phyloP scores from a whole-genome alignment of 495 filamentous ascomycete species.

The Penicillium arizonense region DNA sequence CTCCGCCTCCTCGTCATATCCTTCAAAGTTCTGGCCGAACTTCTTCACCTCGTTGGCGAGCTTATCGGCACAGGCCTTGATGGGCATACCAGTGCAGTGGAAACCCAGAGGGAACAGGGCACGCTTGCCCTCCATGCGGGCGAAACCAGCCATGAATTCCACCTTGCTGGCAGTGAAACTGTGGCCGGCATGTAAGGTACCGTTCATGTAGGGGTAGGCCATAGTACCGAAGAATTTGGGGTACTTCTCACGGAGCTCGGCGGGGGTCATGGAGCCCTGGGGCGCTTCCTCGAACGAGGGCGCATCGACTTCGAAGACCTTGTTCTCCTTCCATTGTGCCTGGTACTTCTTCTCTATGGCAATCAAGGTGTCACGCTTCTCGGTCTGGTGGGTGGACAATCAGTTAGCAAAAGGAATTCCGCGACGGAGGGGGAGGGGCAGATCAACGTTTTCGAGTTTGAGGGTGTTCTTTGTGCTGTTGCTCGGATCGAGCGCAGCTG shows the following conservation, averaged over 20 bases:
- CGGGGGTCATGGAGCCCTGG: slow-evolving; percentile 62
- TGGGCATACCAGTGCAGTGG: slow-evolving; percentile 97
- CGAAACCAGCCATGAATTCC: slow-evolving; percentile 82
- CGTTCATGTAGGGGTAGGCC: slow-evolving; percentile 97
- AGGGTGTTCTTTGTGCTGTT: slow-evolving; percentile 65
- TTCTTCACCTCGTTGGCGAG: slow-evolving; percentile 81
- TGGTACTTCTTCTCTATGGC: slow-evolving; percentile 93
- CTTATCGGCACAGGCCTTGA: slow-evolving; percentile 97
- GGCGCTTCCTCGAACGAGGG: slow-evolving; percentile 75
- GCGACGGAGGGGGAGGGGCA: slow-evolving; percentile 31
- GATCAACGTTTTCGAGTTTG: slow-evolving; percentile 67
- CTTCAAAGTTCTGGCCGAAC: slow-evolving; percentile 86
- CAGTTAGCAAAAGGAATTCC: slow-evolving; percentile 20
- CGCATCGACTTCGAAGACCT: slow-evolving; percentile 81
- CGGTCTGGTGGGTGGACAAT: slow-evolving; percentile 55
- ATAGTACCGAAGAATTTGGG: slow-evolving; percentile 95
- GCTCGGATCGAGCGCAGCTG: slow-evolving; percentile 57
- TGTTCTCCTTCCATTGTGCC: slow-evolving; percentile 72
- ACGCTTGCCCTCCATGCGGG: slow-evolving; percentile 85
- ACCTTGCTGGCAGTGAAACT: slow-evolving; percentile 86
- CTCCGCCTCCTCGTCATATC: slow-evolving; percentile 61
- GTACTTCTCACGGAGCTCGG: slow-evolving; percentile 71
- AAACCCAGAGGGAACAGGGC: slow-evolving; percentile 87
- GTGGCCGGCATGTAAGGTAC: slow-evolving; percentile 88
- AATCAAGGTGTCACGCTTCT: slow-evolving; percentile 88